phyloP scores from a whole-genome alignment of 441 rosid genomes.

The Hura crepitans region DNA sequence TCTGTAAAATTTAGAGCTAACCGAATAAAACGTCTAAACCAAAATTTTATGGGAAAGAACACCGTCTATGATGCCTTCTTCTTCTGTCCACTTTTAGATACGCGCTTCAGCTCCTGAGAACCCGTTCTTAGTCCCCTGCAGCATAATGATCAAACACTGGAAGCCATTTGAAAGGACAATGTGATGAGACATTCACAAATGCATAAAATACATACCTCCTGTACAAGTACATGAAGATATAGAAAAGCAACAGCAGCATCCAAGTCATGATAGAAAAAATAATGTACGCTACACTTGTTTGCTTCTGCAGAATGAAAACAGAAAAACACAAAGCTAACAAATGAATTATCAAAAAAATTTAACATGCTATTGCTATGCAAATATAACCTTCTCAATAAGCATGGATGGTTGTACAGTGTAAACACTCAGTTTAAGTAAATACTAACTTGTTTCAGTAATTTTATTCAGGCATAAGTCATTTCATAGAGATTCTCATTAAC shows the following conservation, averaged over 20 bases:
- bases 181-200: constrained; percentile 3
- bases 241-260: constrained; percentile 79
- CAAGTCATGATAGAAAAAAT: constrained; percentile 63
- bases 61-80: constrained; percentile 41
- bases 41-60: background rate
- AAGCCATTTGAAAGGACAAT: constrained; percentile 18
- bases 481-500: background rate
- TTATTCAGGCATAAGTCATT: background rate
- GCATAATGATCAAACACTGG: constrained; percentile 16
- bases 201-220: constrained; percentile 44
- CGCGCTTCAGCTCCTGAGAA: constrained; percentile 71
- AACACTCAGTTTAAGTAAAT: background rate
- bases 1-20: constrained; percentile 1
- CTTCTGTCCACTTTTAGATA: constrained; percentile 40
- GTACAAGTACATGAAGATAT: constrained; percentile 59
- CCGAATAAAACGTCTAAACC: background rate
- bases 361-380: background rate
- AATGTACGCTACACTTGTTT: constrained; percentile 51
- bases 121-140: constrained; percentile 56
- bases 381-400: background rate
- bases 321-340: background rate
- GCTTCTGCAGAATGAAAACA: constrained; percentile 49
- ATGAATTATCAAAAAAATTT: background rate
- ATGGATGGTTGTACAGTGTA: background rate
- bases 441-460: background rate